These are phyloP conservation scores for Colletotrichum falcatum DNA, from an alignment of 2,329 filamentous ascomycete genomes.

Conservation along the genomic window DNA sequence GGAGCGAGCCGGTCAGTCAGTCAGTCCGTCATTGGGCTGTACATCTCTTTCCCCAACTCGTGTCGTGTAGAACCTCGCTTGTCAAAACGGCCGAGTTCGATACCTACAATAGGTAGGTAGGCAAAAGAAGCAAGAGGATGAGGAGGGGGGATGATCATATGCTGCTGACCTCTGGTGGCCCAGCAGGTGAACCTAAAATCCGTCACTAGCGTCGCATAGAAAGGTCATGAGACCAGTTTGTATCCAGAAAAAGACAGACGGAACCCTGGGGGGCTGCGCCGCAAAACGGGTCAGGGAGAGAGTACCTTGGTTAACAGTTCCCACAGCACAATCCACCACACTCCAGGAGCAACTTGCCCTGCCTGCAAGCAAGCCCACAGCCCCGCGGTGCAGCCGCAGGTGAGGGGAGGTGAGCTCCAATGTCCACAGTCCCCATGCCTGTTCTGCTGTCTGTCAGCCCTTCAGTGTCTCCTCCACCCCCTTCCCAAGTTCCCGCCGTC, in stretches of 20 bases:
- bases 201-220: constrained; percentile 41
- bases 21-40: neutral
- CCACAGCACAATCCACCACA: constrained; percentile 3
- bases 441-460: too few species aligned
- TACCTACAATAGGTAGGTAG: neutral
- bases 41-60: neutral
- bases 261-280: constrained; percentile 36
- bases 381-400: constrained; percentile 14
- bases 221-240: constrained; percentile 43
- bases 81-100: constrained; percentile 1
- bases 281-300: constrained; percentile 13
- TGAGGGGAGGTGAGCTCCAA: neutral
- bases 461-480: too few species aligned
- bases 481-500: constrained; percentile 12
- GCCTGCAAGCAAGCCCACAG: constrained; percentile 6
- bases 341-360: constrained; percentile 1
- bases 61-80: constrained; percentile 8
- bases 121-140: neutral
- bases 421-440: neutral
- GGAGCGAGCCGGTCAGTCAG: neutral
- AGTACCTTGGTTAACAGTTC: constrained; percentile 31
- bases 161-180: constrained; percentile 40
- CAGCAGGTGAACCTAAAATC: constrained; percentile 43
- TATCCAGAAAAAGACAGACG: constrained; percentile 40
- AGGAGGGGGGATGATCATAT: constrained; percentile 35